Conservation (phyloP, 2,329 filamentous ascomycete genomes). For the Pleochaeta shiraiana region DNA sequence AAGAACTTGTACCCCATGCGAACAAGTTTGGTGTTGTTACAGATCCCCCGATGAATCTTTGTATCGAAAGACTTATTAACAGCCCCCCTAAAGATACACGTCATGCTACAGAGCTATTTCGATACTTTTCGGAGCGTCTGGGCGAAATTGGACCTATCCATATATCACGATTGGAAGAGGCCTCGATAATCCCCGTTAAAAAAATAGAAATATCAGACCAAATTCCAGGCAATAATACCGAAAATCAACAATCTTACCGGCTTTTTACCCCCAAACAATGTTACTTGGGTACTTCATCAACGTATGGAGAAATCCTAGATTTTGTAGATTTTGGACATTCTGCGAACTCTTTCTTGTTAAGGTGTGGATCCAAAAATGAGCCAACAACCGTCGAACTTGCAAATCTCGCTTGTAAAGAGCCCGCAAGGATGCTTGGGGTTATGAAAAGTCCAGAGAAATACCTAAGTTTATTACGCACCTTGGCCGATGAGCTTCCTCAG, state of each 20-base stretch:
- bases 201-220: conserved; percentile 16
- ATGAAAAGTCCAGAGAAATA: conserved; percentile 75
- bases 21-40: conserved; percentile 64
- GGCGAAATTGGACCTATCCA: conserved; percentile 45
- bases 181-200: conserved; percentile 49
- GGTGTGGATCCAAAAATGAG: conserved; percentile 77
- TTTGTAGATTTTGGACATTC: conserved; percentile 86
- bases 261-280: conserved; percentile 49
- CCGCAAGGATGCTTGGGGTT: conserved; percentile 56
- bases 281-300: conserved; percentile 51
- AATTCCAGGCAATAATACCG: conserved; percentile 22
- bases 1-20: conserved; percentile 60
- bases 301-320: conserved; percentile 81
- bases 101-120: conserved; percentile 52
- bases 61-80: conserved; percentile 48
- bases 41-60: conserved; percentile 59
- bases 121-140: conserved; percentile 61
- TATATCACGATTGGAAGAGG: conserved; percentile 36
- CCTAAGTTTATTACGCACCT: conserved; percentile 53
- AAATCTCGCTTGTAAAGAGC: conserved; percentile 60
- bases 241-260: conserved; percentile 20
- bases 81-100: conserved; percentile 45
- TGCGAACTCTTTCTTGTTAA: conserved; percentile 72
- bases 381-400: conserved; percentile 76
- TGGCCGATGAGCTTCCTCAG: conserved; percentile 48